Evolutionary conservation across 1,284 basidiomycete species (phyloP).

Genomic region (Takashimella koratensis): DNA sequence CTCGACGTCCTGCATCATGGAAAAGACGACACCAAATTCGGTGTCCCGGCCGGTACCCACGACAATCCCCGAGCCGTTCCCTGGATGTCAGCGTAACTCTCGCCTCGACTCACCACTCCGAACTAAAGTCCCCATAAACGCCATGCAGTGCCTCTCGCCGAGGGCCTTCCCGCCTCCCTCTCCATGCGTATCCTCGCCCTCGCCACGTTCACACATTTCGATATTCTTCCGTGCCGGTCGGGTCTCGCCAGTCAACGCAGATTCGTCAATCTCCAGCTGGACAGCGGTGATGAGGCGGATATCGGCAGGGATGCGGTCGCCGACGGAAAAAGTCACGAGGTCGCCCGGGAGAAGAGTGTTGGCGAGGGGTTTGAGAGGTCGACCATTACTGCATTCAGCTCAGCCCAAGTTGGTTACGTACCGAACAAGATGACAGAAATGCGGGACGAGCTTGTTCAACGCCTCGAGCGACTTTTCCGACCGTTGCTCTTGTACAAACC

Average conservation of each 20-base stretch:
- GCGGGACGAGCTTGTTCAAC: constrained; percentile 91
- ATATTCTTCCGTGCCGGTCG: constrained; percentile 68
- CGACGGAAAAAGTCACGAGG: constrained; percentile 74
- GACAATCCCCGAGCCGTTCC: constrained; percentile 80
- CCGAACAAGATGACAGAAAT: constrained; percentile 89
- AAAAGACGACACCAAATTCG: constrained; percentile 94
- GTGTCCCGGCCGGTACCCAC: constrained; percentile 85
- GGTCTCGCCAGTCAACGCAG: constrained; percentile 91
- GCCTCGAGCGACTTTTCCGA: constrained; percentile 94
- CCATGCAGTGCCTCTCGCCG: constrained; percentile 83
- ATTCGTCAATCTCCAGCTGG: constrained; percentile 92
- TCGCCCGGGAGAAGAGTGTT: constrained; percentile 95
- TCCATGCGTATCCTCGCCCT: constrained; percentile 45
- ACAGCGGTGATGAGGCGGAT: constrained; percentile 73
- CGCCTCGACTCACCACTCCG: constrained; percentile 72
- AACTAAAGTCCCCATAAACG: constrained; percentile 97
- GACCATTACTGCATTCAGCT: constrained; percentile 58
- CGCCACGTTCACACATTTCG: constrained; percentile 54
- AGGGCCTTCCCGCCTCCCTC: constrained; percentile 62
- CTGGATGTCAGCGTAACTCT: constrained; percentile 52
- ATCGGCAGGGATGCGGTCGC: constrained; percentile 94
- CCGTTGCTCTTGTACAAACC: constrained; percentile 90
- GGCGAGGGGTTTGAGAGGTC: constrained; percentile 73
- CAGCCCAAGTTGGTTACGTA: constrained; percentile 42
- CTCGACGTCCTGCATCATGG: constrained; percentile 97